Percentiles rank a stretch among this genome's conserved stretches.
phyloP scores from a whole-genome alignment of 2,329 filamentous ascomycete species.

The Pyricularia sp. region DNA sequence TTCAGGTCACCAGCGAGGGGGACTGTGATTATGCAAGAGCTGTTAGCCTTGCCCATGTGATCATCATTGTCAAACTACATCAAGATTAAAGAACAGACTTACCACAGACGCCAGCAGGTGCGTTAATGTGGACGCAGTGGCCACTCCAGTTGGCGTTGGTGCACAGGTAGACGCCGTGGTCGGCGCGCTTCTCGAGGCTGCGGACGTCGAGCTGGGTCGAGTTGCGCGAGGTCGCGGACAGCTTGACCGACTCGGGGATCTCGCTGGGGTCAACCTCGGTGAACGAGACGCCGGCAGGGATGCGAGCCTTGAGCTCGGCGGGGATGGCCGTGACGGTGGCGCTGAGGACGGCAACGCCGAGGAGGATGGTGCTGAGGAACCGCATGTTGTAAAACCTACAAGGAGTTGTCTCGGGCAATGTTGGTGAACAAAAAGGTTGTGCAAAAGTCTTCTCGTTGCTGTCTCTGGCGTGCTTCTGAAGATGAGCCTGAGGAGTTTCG shows the following conservation, averaged over 20 bases:
- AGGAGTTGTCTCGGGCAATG: background rate
- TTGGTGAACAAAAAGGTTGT: background rate
- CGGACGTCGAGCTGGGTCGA: background rate
- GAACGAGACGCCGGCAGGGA: background rate
- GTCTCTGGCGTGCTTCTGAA: background rate
- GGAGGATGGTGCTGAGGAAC: background rate
- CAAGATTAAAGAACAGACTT: no score
- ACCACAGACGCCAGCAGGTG: background rate
- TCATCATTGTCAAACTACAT: no score
- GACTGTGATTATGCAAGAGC: background rate
- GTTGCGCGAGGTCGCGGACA: background rate
- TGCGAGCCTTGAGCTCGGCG: background rate
- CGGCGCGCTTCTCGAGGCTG: background rate
- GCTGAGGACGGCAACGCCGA: background rate
- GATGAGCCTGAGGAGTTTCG: background rate
- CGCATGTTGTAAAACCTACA: background rate
- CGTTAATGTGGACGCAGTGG: background rate
- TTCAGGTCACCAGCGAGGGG: background rate
- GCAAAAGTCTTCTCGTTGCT: background rate
- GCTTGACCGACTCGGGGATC: background rate
- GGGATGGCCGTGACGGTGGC: background rate
- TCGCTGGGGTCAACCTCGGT: background rate
- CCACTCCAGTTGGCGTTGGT: background rate
- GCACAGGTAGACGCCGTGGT: background rate
- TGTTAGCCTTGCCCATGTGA: background rate